phyloP scores from a whole-genome alignment of 2,329 filamentous ascomycete species.

The Fusarium vanettenii region DNA sequence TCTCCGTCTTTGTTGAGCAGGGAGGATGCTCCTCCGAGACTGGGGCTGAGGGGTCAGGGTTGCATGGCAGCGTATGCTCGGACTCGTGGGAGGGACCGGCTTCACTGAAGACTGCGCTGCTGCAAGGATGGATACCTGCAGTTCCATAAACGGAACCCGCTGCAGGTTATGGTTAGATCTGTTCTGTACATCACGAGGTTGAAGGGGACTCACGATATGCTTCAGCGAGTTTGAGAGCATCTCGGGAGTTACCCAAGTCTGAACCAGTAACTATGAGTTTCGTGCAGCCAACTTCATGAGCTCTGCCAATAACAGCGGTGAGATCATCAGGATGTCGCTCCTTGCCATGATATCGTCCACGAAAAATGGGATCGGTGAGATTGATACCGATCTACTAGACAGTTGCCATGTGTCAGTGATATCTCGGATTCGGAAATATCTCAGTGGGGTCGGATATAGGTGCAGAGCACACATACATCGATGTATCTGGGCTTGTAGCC shows the following conservation, averaged over 20 bases:
- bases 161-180: slow-evolving; percentile 48
- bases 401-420: slow-evolving; percentile 31
- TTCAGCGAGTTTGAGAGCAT: slow-evolving; percentile 79
- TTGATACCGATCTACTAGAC: slow-evolving; percentile 86
- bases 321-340: slow-evolving; percentile 80
- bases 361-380: slow-evolving; percentile 90
- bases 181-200: background rate
- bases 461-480: slow-evolving; percentile 62
- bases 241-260: slow-evolving; percentile 80
- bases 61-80: slow-evolving; percentile 64
- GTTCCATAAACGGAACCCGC: slow-evolving; percentile 89
- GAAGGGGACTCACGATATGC: slow-evolving; percentile 72
- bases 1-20: slow-evolving; percentile 56
- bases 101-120: slow-evolving; percentile 80
- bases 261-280: slow-evolving; percentile 97
- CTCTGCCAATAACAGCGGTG: slow-evolving; percentile 80
- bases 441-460: slow-evolving; percentile 8
- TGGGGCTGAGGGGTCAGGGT: slow-evolving; percentile 61
- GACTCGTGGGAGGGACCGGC: slow-evolving; percentile 57
- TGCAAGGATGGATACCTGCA: slow-evolving; percentile 94
- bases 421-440: slow-evolving; percentile 12
- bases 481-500: slow-evolving; percentile 65
- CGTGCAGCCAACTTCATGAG: slow-evolving; percentile 79
- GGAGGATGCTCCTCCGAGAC: slow-evolving; percentile 61
- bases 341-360: slow-evolving; percentile 85